Conservation (phyloP, 805 yeast genomes). For the Yarrowia sp. region DNA sequence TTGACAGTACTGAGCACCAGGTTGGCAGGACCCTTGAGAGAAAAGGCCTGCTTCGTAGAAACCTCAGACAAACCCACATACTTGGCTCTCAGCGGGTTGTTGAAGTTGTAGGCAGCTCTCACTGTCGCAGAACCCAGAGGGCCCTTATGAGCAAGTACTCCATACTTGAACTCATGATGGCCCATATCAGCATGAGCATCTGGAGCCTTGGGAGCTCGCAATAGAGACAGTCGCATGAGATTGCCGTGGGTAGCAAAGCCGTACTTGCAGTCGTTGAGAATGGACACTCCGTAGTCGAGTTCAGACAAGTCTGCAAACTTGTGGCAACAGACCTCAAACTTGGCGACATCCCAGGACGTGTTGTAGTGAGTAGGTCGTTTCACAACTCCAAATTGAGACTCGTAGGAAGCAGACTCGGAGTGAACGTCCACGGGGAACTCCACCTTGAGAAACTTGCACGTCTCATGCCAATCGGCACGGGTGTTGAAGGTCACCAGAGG, state of each 20-base stretch:
- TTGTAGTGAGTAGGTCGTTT: conserved; percentile 91
- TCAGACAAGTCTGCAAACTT: conserved; percentile 91
- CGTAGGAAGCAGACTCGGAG: conserved; percentile 77
- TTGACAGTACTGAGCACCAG: conserved; percentile 74
- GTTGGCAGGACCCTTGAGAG: conserved; percentile 51
- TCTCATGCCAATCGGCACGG: conserved; percentile 81
- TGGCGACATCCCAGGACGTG: conserved; percentile 95
- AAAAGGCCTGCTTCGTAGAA: conserved; percentile 33
- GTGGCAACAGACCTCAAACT: conserved; percentile 93
- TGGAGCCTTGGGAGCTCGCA: conserved; percentile 91
- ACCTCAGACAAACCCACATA: conserved; percentile 28
- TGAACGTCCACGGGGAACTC: conserved; percentile 88
- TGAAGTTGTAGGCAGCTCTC: conserved; percentile 73
- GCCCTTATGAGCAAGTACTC: conserved; percentile 79
- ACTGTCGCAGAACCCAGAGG: conserved; percentile 61
- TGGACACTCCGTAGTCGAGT: conserved; percentile 77
- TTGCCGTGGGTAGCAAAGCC: conserved; percentile 96
- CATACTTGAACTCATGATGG: conserved; percentile 73
- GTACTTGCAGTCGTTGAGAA: conserved; percentile 80
- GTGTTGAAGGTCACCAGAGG: conserved; percentile 45
- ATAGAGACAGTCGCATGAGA: conserved; percentile 74
- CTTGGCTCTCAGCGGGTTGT: conserved; percentile 45
- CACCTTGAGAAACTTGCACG: conserved; percentile 83
- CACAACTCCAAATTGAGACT: conserved; percentile 90
- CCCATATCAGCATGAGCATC: conserved; percentile 97